These are phyloP conservation scores for Blepharisma undulans DNA, from an alignment of 169 alveolate genomes.

Conservation along the genomic window DNA sequence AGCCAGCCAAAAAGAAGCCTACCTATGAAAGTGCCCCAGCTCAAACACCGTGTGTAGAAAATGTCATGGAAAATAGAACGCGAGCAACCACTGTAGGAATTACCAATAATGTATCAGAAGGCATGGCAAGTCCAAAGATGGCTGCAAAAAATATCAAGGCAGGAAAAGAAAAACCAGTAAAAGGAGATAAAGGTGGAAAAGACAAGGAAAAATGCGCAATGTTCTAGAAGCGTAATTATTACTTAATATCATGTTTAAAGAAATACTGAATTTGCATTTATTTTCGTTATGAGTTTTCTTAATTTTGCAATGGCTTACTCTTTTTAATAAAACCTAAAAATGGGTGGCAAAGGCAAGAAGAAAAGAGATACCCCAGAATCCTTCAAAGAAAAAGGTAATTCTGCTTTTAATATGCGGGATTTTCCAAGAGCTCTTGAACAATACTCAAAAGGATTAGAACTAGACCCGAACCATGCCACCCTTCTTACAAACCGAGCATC, in stretches of 20 bases:
- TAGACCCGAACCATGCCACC: constrained; percentile 48
- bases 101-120: neutral
- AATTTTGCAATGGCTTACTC: neutral
- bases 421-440: constrained; percentile 32
- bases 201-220: neutral
- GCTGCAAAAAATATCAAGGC: neutral
- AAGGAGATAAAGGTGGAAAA: neutral
- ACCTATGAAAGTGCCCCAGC: neutral
- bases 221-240: neutral
- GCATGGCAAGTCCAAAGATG: neutral
- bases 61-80: neutral
- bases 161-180: neutral
- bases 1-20: neutral
- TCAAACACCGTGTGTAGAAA: constrained; percentile 4
- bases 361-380: constrained; percentile 17
- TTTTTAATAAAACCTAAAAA: neutral
- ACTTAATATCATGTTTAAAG: neutral
- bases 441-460: constrained; percentile 42
- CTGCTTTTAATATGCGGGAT: constrained; percentile 15
- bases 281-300: neutral
- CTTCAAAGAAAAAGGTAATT: constrained; percentile 31
- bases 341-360: constrained; percentile 38
- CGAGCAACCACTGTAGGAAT: neutral
- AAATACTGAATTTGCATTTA: neutral
- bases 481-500: constrained; percentile 39